These are phyloP conservation scores for Nicotiana benthamiana DNA, from an alignment of 257 asterid species.

Conservation along the genomic window DNA sequence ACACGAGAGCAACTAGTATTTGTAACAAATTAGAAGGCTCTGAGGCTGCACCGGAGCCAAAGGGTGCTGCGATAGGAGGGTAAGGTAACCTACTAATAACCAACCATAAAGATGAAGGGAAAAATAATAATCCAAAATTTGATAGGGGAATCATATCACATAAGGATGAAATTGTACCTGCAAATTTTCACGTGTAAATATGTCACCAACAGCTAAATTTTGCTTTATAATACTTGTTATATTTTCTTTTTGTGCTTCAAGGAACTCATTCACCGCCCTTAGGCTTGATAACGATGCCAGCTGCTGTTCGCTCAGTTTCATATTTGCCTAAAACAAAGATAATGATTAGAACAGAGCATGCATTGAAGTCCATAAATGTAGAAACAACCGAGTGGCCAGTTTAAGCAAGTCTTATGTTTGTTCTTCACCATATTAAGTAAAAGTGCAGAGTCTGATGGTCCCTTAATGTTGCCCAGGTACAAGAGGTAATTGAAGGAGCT, in stretches of 20 bases:
- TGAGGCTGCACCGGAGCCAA: too few species aligned
- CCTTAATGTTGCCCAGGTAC: constrained; percentile 45
- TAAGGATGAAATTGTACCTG: constrained; percentile 40
- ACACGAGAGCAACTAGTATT: too few species aligned
- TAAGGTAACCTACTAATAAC: neutral
- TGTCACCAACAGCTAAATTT: constrained; percentile 93
- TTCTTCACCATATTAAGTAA: neutral
- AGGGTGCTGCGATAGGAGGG: too few species aligned
- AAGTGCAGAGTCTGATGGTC: neutral
- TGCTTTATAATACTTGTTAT: constrained; percentile 67
- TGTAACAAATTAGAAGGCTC: too few species aligned
- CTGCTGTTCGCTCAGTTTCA: constrained; percentile 70
- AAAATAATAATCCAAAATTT: neutral
- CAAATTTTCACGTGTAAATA: constrained; percentile 82
- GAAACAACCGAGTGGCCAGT: neutral
- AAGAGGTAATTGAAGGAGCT: constrained; percentile 93
- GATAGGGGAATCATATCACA: neutral
- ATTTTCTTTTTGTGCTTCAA: constrained; percentile 62
- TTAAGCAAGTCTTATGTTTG: too few species aligned
- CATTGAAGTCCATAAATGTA: neutral
- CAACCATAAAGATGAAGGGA: too few species aligned
- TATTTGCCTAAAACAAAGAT: constrained; percentile 52
- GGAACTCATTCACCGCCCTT: constrained; percentile 71
- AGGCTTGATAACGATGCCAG: constrained; percentile 81
- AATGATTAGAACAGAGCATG: constrained; percentile 7